Base-by-base conservation (phyloP, 176 grass and related monocot genomes). In the Elymus sibiricus region DNA sequence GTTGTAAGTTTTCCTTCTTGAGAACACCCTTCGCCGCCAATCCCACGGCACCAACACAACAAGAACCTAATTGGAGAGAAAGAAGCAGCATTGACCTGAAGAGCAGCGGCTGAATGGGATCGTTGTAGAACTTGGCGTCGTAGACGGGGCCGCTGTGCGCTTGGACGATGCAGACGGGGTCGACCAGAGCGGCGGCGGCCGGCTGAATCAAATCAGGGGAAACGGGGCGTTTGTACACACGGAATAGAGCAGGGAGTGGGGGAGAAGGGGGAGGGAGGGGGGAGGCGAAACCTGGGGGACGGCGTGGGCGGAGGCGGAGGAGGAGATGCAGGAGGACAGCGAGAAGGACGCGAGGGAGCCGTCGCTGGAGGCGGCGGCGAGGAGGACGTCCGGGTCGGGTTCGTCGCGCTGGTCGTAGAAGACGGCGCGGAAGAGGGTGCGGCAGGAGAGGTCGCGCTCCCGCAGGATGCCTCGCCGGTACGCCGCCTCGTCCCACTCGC, bases 71-170 rank as follows among this genome's bases (percentile, higher is more conserved):
- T 49, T 31, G 61, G 80, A 7, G 11, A 25, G 7, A 27, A 1
- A 24, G 60, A 79, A 63, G 39, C 53, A 86, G n/a, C 77, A 21
- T 44, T 87, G 62, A 98, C 95, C 95, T 98, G 64, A 98, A 86
- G 73, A 95, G 83, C 73, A 98, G 85, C 66, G 84, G 39, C 35
- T 95, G 83, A 27, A 82, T 74, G 22, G 63, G 84, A 64, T 91
- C 89, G 5, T 63, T 80, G 77, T 87, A 95, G 86, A 98, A 98
- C 84, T 84, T 91, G 66, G 90, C 85, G 47, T 98, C 96, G 46
- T 98, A 95, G 1, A 79, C 84, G 8, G 96, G 91, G 46, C 97
- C 97, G 40, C 82, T 85, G 79, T 98, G 97, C 65, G 83, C 97
- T 72, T 91, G 92, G 53, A 95, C 84, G 64, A 94, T 86, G 72